phyloP scores from a whole-genome alignment of 2,329 filamentous ascomycete species.

The Saccharata proteae region DNA sequence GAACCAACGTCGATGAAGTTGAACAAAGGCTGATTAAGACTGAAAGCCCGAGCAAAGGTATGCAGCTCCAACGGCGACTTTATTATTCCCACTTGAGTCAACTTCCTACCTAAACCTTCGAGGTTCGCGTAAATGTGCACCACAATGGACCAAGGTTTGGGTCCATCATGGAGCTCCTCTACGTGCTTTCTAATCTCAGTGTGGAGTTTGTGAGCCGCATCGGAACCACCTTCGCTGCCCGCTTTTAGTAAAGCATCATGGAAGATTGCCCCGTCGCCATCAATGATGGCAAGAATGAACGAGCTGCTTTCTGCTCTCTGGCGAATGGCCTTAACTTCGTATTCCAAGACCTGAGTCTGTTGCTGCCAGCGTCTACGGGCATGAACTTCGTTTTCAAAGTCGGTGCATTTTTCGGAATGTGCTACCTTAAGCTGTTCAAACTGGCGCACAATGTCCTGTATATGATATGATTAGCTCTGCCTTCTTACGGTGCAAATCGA shows the following conservation, averaged over 20 bases:
- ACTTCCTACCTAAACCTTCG: constrained; percentile 31
- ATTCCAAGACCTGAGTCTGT: constrained; percentile 8
- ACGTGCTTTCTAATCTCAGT: constrained; percentile 31
- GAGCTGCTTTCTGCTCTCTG: constrained; percentile 21
- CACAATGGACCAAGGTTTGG: constrained; percentile 33
- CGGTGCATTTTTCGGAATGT: constrained; percentile 21
- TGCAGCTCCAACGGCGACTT: constrained; percentile 26
- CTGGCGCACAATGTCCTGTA: constrained; percentile 16
- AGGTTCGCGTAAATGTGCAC: constrained; percentile 36
- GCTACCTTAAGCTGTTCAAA: constrained; percentile 20
- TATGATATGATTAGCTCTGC: neutral
- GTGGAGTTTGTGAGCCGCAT: constrained; percentile 32
- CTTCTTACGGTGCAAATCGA: no score
- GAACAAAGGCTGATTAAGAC: constrained; percentile 32
- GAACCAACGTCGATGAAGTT: constrained; percentile 36
- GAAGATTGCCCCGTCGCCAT: constrained; percentile 39
- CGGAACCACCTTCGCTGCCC: constrained; percentile 33
- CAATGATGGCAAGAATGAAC: constrained; percentile 35
- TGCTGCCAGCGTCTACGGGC: constrained; percentile 22
- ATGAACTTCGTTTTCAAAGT: constrained; percentile 24
- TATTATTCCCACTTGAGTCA: constrained; percentile 29
- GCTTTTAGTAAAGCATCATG: constrained; percentile 30
- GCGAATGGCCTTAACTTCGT: constrained; percentile 1
- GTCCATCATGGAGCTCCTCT: constrained; percentile 24
- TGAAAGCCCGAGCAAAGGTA: constrained; percentile 32